phyloP scores from a whole-genome alignment of 106 monocot species.

The Dendrobium huoshanense region DNA sequence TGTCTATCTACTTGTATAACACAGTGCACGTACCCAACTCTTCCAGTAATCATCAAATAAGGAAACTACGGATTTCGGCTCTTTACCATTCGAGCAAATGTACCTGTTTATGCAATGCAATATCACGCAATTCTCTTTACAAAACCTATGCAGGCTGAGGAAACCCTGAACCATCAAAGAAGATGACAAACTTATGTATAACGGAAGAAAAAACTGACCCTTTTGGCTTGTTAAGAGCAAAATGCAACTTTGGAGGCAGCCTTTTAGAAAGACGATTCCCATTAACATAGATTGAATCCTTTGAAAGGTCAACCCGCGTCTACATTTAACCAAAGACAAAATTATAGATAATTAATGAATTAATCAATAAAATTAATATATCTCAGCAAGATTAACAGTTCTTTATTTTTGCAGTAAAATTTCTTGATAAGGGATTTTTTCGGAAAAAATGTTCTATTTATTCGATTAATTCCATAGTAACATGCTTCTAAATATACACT shows the following conservation, averaged over 20 bases:
- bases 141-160: not conserved
- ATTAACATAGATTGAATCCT: constrained; percentile 94
- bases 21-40: constrained; percentile 63
- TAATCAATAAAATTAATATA: not conserved
- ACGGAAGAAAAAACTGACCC: constrained; percentile 35
- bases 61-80: constrained; percentile 74
- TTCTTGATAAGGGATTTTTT: too few species aligned
- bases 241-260: constrained; percentile 89
- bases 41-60: constrained; percentile 86
- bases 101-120: constrained; percentile 43
- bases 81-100: constrained; percentile 82
- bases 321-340: constrained; percentile 23
- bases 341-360: not conserved
- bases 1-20: not conserved
- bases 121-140: not conserved
- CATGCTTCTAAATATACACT: not conserved
- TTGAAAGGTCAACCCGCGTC: constrained; percentile 81
- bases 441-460: not conserved
- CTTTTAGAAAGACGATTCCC: constrained; percentile 88
- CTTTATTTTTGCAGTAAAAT: too few species aligned
- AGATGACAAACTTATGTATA: too few species aligned
- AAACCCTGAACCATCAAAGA: not conserved
- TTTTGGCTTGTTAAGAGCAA: constrained; percentile 99
- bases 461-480: not conserved
- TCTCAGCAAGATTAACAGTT: not conserved